Evolutionary conservation across 2,329 filamentous ascomycete species (phyloP).

Genomic region (Ilyonectria destructans): DNA sequence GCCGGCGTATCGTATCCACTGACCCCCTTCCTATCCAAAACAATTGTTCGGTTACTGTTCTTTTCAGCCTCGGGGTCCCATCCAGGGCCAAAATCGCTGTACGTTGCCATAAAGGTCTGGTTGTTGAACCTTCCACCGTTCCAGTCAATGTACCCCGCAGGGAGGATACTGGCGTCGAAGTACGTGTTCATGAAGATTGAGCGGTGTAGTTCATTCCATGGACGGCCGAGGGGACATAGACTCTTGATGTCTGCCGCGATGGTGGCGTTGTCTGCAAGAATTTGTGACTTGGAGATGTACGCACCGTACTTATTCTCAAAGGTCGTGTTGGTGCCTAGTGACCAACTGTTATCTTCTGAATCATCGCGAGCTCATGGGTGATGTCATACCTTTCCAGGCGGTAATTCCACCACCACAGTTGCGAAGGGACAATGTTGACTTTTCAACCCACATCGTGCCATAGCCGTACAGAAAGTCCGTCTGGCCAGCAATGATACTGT

Average conservation of each 20-base stretch:
- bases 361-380: no score
- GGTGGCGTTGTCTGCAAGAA: constrained; percentile 69
- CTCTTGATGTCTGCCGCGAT: constrained; percentile 57
- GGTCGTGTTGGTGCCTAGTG: constrained; percentile 69
- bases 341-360: not conserved
- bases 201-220: constrained; percentile 73
- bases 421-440: constrained; percentile 69
- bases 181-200: constrained; percentile 71
- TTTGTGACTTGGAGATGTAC: constrained; percentile 72
- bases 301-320: constrained; percentile 78
- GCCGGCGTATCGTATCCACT: constrained; percentile 21
- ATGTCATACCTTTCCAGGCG: constrained; percentile 70
- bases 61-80: constrained; percentile 25
- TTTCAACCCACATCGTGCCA: constrained; percentile 74
- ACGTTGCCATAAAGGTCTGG: constrained; percentile 29
- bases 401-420: constrained; percentile 78
- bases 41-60: constrained; percentile 17
- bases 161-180: constrained; percentile 67
- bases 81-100: constrained; percentile 22
- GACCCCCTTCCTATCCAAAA: constrained; percentile 12
- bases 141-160: constrained; percentile 29
- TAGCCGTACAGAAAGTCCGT: constrained; percentile 81
- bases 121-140: constrained; percentile 26
- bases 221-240: constrained; percentile 73
- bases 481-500: constrained; percentile 73